A percentile compares a stretch with the other conserved stretches of the same genome.
Conservation (phyloP, 2,329 filamentous ascomycete species). For the Cladosporium cucumerinum region DNA sequence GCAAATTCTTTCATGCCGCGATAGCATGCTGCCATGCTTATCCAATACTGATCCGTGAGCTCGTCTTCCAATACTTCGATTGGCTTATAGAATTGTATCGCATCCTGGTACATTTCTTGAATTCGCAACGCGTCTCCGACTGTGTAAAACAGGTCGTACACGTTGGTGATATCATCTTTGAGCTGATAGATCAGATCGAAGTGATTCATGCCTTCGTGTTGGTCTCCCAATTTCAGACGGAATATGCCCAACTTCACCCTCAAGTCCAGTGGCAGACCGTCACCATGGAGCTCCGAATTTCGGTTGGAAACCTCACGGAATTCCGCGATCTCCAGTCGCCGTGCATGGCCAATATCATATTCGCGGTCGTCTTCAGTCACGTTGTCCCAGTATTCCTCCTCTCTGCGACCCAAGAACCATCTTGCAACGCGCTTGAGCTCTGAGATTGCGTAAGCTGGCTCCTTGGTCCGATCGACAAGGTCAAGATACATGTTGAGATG, state of each 20-base stretch:
- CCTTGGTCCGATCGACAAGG: constrained; percentile 64
- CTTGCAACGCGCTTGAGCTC: constrained; percentile 70
- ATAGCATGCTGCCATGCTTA: constrained; percentile 65
- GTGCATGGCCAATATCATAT: constrained; percentile 73
- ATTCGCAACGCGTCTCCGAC: constrained; percentile 58
- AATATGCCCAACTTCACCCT: constrained; percentile 80
- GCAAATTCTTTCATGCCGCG: constrained; percentile 59
- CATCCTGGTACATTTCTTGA: constrained; percentile 50
- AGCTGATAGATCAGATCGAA: constrained; percentile 63
- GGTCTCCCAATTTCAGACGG: constrained; percentile 64
- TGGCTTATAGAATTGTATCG: constrained; percentile 57
- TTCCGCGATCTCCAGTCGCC: constrained; percentile 60
- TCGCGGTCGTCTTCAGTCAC: constrained; percentile 65
- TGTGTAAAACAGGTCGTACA: constrained; percentile 76
- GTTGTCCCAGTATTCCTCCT: constrained; percentile 75
- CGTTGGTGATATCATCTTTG: constrained; percentile 60
- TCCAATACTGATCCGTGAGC: constrained; percentile 49
- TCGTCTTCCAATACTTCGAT: constrained; percentile 42
- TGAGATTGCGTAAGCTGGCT: constrained; percentile 63
- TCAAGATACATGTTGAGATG: constrained; percentile 84
- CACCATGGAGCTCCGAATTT: constrained; percentile 63
- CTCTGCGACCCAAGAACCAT: constrained; percentile 74
- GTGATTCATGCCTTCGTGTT: constrained; percentile 62
- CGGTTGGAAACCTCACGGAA: constrained; percentile 53
- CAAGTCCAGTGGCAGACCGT: constrained; percentile 73